Evolutionary conservation across 2,329 filamentous ascomycete genomes (phyloP).

Genomic region (Claviceps fusiformis): DNA sequence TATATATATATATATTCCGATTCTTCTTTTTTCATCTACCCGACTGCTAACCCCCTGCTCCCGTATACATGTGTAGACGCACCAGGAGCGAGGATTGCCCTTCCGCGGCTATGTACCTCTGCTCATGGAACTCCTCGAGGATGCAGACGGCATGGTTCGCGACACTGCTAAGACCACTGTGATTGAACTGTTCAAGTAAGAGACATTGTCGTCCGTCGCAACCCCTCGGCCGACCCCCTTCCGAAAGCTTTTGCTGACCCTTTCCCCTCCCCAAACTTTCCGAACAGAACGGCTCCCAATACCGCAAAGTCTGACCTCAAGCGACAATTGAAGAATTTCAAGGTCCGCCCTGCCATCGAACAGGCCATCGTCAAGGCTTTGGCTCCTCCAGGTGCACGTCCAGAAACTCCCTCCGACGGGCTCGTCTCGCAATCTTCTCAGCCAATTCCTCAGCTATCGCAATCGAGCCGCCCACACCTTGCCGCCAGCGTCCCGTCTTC

Average conservation of each 20-base stretch:
- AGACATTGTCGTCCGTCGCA: not conserved
- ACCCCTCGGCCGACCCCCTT: no score
- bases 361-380: conserved; percentile 67
- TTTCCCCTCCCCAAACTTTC: conserved; percentile 1
- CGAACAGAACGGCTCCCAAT: conserved; percentile 55
- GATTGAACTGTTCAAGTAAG: conserved; percentile 70
- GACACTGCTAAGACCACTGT: conserved; percentile 73
- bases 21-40: no score
- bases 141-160: conserved; percentile 76
- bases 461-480: conserved; percentile 28
- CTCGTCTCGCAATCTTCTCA: conserved; percentile 17
- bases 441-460: conserved; percentile 4
- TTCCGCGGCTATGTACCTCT: conserved; percentile 74
- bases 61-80: conserved; percentile 44
- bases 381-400: conserved; percentile 33
- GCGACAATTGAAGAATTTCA: conserved; percentile 69
- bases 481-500: conserved; percentile 38
- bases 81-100: conserved; percentile 61
- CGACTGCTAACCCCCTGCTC: conserved; percentile 9
- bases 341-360: conserved; percentile 76
- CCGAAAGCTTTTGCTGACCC: conserved; percentile 4
- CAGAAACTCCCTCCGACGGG: conserved; percentile 27
- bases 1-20: no score
- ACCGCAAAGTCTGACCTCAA: conserved; percentile 80
- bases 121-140: conserved; percentile 77